These are phyloP conservation scores for Boeremia lycopersici DNA, from an alignment of 2,329 filamentous ascomycete genomes.

Conservation along the genomic window DNA sequence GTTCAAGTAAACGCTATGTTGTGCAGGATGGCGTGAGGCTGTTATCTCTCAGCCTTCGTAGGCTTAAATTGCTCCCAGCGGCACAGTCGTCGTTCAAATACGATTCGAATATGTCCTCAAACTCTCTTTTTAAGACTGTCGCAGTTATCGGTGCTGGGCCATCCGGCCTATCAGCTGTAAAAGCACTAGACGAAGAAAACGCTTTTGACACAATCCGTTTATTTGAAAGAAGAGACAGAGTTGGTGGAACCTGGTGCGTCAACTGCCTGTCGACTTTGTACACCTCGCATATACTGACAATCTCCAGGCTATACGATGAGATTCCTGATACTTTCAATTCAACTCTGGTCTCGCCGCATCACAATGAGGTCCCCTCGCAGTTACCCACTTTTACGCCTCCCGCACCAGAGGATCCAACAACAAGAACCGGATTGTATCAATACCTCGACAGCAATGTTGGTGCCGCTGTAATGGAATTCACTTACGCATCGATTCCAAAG, in stretches of 20 bases:
- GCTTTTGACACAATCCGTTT: conserved; percentile 61
- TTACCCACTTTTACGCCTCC: not conserved
- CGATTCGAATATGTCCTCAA: not conserved
- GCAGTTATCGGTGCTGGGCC: conserved; percentile 8
- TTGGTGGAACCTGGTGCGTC: conserved; percentile 67
- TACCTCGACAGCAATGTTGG: conserved; percentile 70
- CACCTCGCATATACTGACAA: not conserved
- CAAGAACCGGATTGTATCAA: conserved; percentile 53
- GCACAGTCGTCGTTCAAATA: not conserved
- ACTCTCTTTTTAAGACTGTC: not conserved
- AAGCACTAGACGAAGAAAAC: conserved; percentile 50
- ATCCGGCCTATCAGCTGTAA: conserved; percentile 7
- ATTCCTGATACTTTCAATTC: conserved; percentile 3
- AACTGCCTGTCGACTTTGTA: not conserved
- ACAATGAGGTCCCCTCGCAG: not conserved
- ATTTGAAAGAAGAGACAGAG: conserved; percentile 64
- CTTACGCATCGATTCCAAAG: conserved; percentile 57
- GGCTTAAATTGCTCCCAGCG: not conserved
- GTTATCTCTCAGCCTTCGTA: not conserved
- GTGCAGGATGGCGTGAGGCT: conserved; percentile 9
- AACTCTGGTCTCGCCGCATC: not conserved
- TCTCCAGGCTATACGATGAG: conserved; percentile 28
- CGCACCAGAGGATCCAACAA: conserved; percentile 17
- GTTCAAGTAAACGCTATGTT: conserved; percentile 2
- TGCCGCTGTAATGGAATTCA: conserved; percentile 64